These are phyloP conservation scores for Jimgerdemannia lactiflua DNA, from an alignment of 192 early-diverging fungal species.

Conservation along the genomic window DNA sequence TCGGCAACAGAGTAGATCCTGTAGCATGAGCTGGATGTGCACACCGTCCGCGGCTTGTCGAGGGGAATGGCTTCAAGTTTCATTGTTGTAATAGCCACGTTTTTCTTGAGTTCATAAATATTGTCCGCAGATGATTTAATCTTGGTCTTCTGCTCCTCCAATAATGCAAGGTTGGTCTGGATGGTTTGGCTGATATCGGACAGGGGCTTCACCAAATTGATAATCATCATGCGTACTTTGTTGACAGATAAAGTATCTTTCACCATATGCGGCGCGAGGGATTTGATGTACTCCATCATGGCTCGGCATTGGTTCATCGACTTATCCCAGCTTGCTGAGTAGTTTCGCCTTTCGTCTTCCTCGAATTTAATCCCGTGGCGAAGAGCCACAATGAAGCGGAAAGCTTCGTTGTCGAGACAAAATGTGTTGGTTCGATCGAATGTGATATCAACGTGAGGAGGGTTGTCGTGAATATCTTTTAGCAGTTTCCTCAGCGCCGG, in stretches of 20 bases:
- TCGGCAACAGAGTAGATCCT: no score
- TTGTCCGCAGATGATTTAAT: slow-evolving; percentile 13
- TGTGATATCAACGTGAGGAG: slow-evolving; percentile 8
- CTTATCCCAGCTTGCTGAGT: slow-evolving; percentile 22
- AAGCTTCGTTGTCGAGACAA: slow-evolving; percentile 29
- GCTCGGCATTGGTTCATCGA: slow-evolving; percentile 17
- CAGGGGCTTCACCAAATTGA: slow-evolving; percentile 19
- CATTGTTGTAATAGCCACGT: neutral
- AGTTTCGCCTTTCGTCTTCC: slow-evolving; percentile 10
- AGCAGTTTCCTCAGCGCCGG: slow-evolving; percentile 12
- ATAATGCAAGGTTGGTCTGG: slow-evolving; percentile 10
- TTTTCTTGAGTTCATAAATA: slow-evolving; percentile 13
- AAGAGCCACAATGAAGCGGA: slow-evolving; percentile 27
- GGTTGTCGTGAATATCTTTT: slow-evolving; percentile 2
- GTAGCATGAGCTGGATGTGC: no score
- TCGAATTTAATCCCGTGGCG: slow-evolving; percentile 13
- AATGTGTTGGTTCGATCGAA: slow-evolving; percentile 7
- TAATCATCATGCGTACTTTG: slow-evolving; percentile 16
- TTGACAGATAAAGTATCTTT: slow-evolving; percentile 27
- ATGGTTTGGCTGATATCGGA: slow-evolving; percentile 25
- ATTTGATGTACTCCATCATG: slow-evolving; percentile 16
- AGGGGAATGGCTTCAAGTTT: no score
- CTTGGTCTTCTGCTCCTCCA: slow-evolving; percentile 15
- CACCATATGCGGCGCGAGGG: slow-evolving; percentile 12
- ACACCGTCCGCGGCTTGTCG: no score